Evolutionary conservation across 352 stramenopile species (phyloP), one percentile per base, ranked within the genome.

Genomic region (Thraustochytrium striatum): DNA sequence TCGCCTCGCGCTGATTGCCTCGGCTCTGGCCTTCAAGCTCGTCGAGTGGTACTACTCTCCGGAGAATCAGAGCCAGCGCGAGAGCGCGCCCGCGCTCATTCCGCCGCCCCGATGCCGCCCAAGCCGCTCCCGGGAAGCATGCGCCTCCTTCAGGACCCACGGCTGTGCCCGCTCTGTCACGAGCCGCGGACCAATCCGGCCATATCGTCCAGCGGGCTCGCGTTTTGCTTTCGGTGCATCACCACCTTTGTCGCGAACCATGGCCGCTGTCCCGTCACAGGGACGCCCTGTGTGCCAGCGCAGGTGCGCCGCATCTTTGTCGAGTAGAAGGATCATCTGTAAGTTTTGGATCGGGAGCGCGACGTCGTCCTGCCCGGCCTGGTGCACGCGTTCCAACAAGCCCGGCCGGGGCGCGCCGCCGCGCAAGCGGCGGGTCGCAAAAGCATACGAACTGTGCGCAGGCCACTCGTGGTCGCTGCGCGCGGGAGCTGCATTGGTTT

Each of bases 1-100:
- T 7, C 50, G 57, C 19, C 72, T 52, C 30, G 57, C 57, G 1
- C 55, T 79, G 19, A 36, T 79, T n/a, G 57, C 69, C 7, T 61
- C 38, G 7, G 69, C 69, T 3, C 69, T 79, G 19, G 21, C 72
- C 30, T 79, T 79, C 50, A 79, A 79, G 69, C 50, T 79, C 16
- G 13, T 79, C 8, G 69, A 79, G 50, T 79, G 69, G 69, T 79
- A 79, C 32, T 79, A 79, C 33, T 79, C 69, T 13, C 69, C 69
- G 7, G 69, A 79, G 28, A 79, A 79, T 16, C 69, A 79, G 38
- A 79, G 69, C 58, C 69, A 79, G 50, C 50, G 69, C 9, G 69
- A 79, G 35, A 21, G 30, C 35, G 21, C 19, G 13, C 28, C 35
- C 50, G 35, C 57, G 8, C 16, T 79, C 11, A 41, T 79, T 9